Percentiles rank a stretch among this genome's conserved stretches.
Evolutionary conservation across 176 grass and related monocot genomes (phyloP).

Genomic region (Aechmea fasciata): DNA sequence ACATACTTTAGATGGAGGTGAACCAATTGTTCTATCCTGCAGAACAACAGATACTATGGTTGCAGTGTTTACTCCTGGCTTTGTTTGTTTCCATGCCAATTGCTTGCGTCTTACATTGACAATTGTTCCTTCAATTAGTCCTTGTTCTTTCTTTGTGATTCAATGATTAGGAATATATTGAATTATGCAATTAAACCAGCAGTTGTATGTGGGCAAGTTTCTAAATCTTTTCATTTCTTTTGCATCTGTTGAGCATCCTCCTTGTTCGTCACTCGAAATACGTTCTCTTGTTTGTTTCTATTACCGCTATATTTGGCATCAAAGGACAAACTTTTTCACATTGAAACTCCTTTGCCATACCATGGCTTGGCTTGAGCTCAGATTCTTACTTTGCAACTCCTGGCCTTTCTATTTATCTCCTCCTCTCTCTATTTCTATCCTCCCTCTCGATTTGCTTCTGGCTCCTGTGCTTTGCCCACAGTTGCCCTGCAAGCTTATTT

Average conservation of each 20-base stretch:
- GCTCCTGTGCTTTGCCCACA: constrained; percentile 10
- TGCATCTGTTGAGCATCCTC: constrained; percentile 9
- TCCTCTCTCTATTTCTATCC: constrained; percentile 3
- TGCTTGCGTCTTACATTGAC: constrained; percentile 10
- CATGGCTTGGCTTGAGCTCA: constrained; percentile 7
- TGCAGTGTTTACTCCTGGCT: neutral
- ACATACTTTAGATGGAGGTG: neutral
- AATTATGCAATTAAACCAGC: constrained; percentile 12
- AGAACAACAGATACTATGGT: neutral
- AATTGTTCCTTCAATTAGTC: neutral
- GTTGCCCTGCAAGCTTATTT: constrained; percentile 14
- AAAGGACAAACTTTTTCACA: neutral
- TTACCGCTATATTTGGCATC: constrained; percentile 1
- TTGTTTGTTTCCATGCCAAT: neutral
- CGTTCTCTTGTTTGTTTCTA: constrained; percentile 10
- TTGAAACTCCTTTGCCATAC: constrained; percentile 13
- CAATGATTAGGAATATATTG: neutral
- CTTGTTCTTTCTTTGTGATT: neutral
- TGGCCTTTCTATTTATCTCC: constrained; percentile 13
- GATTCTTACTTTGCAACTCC: constrained; percentile 15
- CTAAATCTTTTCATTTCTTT: neutral
- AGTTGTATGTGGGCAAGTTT: neutral
- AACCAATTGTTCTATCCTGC: neutral
- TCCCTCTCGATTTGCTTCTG: constrained; percentile 11
- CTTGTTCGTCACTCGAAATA: neutral